Evolutionary conservation across 768 basidiomycete species (phyloP).

Genomic region (Lepiota venenata): DNA sequence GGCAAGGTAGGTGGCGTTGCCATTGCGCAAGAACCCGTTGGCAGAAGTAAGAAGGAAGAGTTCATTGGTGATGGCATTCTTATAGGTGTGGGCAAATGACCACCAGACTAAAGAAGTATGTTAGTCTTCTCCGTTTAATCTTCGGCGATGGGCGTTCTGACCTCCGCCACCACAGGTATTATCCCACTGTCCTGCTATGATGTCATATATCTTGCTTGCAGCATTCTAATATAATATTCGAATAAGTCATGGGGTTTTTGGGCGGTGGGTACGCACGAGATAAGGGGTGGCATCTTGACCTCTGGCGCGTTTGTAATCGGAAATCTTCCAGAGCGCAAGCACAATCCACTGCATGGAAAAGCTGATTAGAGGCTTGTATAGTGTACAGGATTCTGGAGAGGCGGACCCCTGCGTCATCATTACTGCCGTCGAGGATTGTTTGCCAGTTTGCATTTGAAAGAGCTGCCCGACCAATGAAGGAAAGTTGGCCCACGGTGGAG

Average conservation of each 20-base stretch:
- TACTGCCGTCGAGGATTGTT: slow-evolving; percentile 40
- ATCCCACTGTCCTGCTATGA: slow-evolving; percentile 51
- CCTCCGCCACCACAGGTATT: slow-evolving; percentile 49
- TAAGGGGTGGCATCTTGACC: slow-evolving; percentile 30
- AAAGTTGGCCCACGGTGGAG: slow-evolving; percentile 35
- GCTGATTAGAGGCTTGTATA: neutral
- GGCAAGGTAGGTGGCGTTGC: slow-evolving; percentile 36
- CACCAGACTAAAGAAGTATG: slow-evolving; percentile 43
- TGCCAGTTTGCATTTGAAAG: slow-evolving; percentile 39
- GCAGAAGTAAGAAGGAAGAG: slow-evolving; percentile 52
- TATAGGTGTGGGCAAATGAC: slow-evolving; percentile 52
- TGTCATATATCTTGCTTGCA: slow-evolving; percentile 46
- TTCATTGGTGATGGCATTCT: slow-evolving; percentile 61
- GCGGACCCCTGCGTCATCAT: slow-evolving; percentile 51
- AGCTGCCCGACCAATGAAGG: slow-evolving; percentile 43
- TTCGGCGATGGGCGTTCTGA: slow-evolving; percentile 10
- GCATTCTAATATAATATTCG: slow-evolving; percentile 30
- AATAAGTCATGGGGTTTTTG: neutral
- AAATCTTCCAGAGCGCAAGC: slow-evolving; percentile 55
- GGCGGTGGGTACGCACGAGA: slow-evolving; percentile 19
- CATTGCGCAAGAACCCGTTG: slow-evolving; percentile 37
- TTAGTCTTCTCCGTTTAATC: too few species aligned
- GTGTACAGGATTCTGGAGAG: neutral
- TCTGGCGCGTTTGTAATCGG: slow-evolving; percentile 44
- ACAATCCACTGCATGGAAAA: slow-evolving; percentile 44